Percentiles rank a stretch among this genome's conserved stretches.
phyloP scores from a whole-genome alignment of 2,329 filamentous ascomycete species.

The Emmonsiellopsis sp. region DNA sequence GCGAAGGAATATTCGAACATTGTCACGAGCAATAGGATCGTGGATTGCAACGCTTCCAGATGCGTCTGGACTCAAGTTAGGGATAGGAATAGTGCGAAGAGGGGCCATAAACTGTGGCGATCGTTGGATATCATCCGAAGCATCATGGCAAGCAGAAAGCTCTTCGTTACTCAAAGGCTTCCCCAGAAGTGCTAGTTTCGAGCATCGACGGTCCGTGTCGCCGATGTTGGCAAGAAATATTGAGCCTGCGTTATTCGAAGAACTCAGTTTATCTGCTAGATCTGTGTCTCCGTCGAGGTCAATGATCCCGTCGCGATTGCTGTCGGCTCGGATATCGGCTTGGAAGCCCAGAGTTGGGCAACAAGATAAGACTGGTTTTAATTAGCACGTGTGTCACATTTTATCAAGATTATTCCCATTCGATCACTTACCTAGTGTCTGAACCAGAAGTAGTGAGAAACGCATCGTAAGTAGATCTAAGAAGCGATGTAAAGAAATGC shows the following conservation, averaged over 20 bases:
- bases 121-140: conserved; percentile 24
- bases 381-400: background rate
- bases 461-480: background rate
- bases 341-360: background rate
- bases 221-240: conserved; percentile 31
- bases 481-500: no score
- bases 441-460: background rate
- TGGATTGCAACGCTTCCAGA: conserved; percentile 4
- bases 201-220: conserved; percentile 24
- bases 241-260: conserved; percentile 19
- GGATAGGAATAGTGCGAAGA: conserved; percentile 22
- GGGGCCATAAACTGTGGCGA: conserved; percentile 24
- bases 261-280: conserved; percentile 14
- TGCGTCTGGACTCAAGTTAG: conserved; percentile 6
- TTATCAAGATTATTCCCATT: background rate
- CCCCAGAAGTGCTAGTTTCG: conserved; percentile 8
- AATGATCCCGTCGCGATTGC: conserved; percentile 28
- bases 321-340: conserved; percentile 25
- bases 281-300: conserved; percentile 17
- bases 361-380: background rate
- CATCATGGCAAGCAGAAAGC: conserved; percentile 27
- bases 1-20: conserved; percentile 23
- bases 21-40: conserved; percentile 10
- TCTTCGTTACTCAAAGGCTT: conserved; percentile 15
- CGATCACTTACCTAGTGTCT: background rate